Evolutionary conservation across 176 grass and related monocot species (phyloP).

Genomic region (Carex parvula): DNA sequence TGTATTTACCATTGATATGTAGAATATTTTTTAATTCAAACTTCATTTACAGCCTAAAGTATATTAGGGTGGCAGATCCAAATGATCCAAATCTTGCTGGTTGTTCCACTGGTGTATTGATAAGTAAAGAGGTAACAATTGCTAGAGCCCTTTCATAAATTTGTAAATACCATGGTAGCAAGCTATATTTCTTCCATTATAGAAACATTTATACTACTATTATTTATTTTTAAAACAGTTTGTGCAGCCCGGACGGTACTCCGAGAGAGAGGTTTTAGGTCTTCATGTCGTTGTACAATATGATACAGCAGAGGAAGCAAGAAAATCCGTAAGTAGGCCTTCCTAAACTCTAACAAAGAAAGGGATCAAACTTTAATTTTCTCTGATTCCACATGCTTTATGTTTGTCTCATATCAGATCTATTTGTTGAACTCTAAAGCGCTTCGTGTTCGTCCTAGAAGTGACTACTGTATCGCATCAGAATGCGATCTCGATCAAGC

Average conservation of each 20-base stretch:
- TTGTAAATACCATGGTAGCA: neutral
- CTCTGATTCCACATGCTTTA: neutral
- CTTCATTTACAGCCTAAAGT: slow-evolving; percentile 53
- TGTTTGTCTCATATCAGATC: neutral
- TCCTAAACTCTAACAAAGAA: slow-evolving; percentile 20
- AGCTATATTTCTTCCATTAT: neutral
- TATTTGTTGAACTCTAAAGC: neutral
- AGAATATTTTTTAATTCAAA: neutral
- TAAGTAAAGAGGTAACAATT: slow-evolving; percentile 65
- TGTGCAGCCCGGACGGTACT: neutral
- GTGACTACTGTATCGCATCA: neutral
- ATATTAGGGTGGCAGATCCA: slow-evolving; percentile 81
- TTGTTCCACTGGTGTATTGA: slow-evolving; percentile 59
- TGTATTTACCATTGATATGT: neutral
- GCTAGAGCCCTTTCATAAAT: neutral
- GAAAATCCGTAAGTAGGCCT: slow-evolving; percentile 55
- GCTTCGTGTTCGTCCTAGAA: neutral
- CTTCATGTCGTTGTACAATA: slow-evolving; percentile 85
- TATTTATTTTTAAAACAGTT: neutral
- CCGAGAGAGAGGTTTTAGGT: neutral
- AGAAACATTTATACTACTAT: neutral
- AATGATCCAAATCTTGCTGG: slow-evolving; percentile 58
- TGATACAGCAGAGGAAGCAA: slow-evolving; percentile 56
- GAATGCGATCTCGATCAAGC: neutral
- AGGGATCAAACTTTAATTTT: neutral